Evolutionary conservation across 495 filamentous ascomycete genomes (phyloP).

Genomic region (Hypoxylon crocopeplum): DNA sequence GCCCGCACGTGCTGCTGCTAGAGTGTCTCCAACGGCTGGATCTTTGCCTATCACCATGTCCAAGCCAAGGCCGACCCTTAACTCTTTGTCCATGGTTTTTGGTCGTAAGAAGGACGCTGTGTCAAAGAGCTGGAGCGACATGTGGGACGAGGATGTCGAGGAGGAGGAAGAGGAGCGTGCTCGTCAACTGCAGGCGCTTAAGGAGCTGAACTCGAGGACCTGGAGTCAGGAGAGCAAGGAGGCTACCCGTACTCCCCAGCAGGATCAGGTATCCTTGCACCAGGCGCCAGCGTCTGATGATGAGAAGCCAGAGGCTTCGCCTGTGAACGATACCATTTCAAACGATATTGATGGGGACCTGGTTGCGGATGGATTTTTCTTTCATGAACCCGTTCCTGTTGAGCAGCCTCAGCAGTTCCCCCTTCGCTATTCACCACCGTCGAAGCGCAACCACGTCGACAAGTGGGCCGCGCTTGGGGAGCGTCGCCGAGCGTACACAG

Average conservation of each 20-base stretch:
- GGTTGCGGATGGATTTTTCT: conserved; percentile 70
- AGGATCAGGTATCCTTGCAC: conserved; percentile 47
- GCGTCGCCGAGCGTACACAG: conserved; percentile 71
- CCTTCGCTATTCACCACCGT: conserved; percentile 57
- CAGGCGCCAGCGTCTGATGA: conserved; percentile 55
- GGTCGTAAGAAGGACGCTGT: conserved; percentile 75
- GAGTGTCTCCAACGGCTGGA: conserved; percentile 63
- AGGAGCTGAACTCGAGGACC: conserved; percentile 78
- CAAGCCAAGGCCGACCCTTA: conserved; percentile 61
- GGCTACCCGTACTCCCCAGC: conserved; percentile 54
- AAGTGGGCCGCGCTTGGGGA: conserved; percentile 90
- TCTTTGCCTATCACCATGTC: conserved; percentile 79
- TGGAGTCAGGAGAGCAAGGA: conserved; percentile 79
- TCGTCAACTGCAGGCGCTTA: conserved; percentile 65
- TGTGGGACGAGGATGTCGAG: conserved; percentile 90
- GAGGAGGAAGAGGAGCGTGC: conserved; percentile 68
- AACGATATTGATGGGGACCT: conserved; percentile 62
- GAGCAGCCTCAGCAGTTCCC: conserved; percentile 44
- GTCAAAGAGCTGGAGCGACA: conserved; percentile 96
- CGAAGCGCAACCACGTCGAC: conserved; percentile 66
- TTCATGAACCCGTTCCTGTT: conserved; percentile 64
- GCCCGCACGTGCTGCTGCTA: conserved; percentile 38
- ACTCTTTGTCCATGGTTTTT: conserved; percentile 73
- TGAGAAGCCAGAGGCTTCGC: conserved; percentile 48
- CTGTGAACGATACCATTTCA: conserved; percentile 48